These are phyloP conservation scores for Coemansia sp. DNA, from an alignment of 192 early-diverging fungal species.

Conservation along the genomic window DNA sequence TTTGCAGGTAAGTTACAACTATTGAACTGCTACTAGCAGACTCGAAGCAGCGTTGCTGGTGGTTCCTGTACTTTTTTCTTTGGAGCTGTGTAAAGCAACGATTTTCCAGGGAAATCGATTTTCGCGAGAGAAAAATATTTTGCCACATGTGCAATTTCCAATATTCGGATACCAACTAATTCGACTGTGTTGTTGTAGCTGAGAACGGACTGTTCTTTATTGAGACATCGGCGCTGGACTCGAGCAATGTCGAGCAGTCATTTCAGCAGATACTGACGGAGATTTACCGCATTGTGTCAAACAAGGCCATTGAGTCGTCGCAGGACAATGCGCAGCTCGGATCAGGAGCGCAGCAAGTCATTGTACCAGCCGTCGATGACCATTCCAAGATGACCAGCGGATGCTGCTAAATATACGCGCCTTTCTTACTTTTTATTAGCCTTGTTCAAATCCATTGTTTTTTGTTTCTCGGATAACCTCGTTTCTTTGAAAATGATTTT, in stretches of 20 bases:
- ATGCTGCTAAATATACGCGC: constrained; percentile 60
- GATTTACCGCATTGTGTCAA: constrained; percentile 93
- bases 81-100: neutral
- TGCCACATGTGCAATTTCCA: neutral
- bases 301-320: constrained; percentile 87
- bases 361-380: constrained; percentile 62
- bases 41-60: neutral
- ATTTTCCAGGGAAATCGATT: neutral
- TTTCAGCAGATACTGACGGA: constrained; percentile 95
- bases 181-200: constrained; percentile 25
- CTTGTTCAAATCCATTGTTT: constrained; percentile 2
- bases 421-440: constrained; percentile 1
- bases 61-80: neutral
- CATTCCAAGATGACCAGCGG: constrained; percentile 57
- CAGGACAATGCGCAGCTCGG: constrained; percentile 67
- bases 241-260: constrained; percentile 92
- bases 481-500: neutral
- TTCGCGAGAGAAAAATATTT: neutral
- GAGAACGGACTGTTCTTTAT: constrained; percentile 96
- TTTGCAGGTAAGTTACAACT: constrained; percentile 68
- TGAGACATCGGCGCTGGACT: constrained; percentile 96
- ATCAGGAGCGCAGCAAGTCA: constrained; percentile 63
- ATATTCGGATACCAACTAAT: constrained; percentile 1
- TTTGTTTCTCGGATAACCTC: constrained; percentile 1
- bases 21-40: neutral